Evolutionary conservation across 768 basidiomycete species (phyloP), one percentile per base, ranked within the genome.

Genomic region (Suillus variegatus): DNA sequence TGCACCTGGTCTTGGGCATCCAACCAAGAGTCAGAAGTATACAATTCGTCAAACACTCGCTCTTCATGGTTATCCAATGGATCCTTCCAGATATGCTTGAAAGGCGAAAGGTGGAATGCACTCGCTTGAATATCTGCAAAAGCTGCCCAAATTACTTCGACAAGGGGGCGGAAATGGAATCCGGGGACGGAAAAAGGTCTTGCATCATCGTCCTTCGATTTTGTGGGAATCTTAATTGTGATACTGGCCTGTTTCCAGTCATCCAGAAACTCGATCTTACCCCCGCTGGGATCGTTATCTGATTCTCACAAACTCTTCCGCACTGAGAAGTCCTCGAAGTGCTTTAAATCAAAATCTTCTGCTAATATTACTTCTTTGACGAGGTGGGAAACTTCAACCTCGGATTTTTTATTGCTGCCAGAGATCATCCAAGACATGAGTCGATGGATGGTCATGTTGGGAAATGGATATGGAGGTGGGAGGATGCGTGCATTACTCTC

Each of bases 351-450:
- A 8, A 44, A 44, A 44, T 44, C 43, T 20, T 28, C 18, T 0
- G 22, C 46, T 0, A 14, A 3, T 2, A 66, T 32, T 5, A 65
- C 57, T 20, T 54, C 40, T 25, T 28, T 22, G 22, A 63, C 62
- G n/a, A 66, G 61, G 2, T 38, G 6, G 9, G 36, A 28, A 6
- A 63, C 3, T 32, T 57, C 61, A 40, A 3, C 35, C 28, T 60
- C 61, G 0, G 62, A 66, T 25, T 58, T 66, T 8, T 66, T 43
- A 9, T 38, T 63, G 46, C 40, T 63, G 3, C 62, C 54, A 0
- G 62, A 46, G 2, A 8, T 22, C 51, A 57, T 63, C 62, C 65
- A 66, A 16, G 56, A 46, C 46, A 66, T 63, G 8, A 66, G 38
- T 25, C 32, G 36, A 61, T 57, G 55, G 22, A 66, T 25, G 0